Percentiles rank a stretch among this genome's conserved stretches.
These are phyloP conservation scores for Gossypium mustelinum DNA, from an alignment of 345 rosid species.

Conservation along the genomic window DNA sequence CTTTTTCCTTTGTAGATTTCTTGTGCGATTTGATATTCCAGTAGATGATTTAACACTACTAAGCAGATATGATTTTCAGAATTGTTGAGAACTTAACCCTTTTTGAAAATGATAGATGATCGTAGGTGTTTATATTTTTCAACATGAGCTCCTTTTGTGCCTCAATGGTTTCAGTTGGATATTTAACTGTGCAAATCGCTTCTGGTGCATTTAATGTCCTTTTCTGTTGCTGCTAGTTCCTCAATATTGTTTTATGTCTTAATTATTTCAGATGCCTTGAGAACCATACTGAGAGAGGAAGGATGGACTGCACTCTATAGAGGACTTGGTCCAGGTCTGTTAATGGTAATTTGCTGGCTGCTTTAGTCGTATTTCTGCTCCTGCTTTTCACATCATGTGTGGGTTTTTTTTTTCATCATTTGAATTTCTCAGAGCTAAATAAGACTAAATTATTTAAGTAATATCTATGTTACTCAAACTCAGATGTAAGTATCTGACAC, in stretches of 20 bases:
- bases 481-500: neutral
- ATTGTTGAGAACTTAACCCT: neutral
- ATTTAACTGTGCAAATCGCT: neutral
- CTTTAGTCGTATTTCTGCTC: neutral
- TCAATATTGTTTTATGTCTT: slow-evolving; percentile 2
- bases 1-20: neutral
- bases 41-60: neutral
- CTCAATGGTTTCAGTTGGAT: neutral
- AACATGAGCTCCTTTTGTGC: neutral
- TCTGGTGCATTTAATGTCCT: neutral
- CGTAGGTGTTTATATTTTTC: neutral
- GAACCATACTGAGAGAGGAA: slow-evolving; percentile 88
- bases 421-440: neutral
- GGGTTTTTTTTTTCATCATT: neutral
- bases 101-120: slow-evolving; percentile 3
- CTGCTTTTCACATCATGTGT: neutral
- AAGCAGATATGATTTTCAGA: neutral
- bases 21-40: neutral
- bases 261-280: slow-evolving; percentile 62
- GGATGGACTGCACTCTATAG: slow-evolving; percentile 84
- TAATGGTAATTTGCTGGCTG: slow-evolving; percentile 52
- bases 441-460: slow-evolving; percentile 11
- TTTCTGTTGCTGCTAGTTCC: neutral
- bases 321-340: slow-evolving; percentile 79
- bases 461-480: neutral